phyloP scores from a whole-genome alignment of 176 grass and related monocot genomes.

The Dactylis glomerata region DNA sequence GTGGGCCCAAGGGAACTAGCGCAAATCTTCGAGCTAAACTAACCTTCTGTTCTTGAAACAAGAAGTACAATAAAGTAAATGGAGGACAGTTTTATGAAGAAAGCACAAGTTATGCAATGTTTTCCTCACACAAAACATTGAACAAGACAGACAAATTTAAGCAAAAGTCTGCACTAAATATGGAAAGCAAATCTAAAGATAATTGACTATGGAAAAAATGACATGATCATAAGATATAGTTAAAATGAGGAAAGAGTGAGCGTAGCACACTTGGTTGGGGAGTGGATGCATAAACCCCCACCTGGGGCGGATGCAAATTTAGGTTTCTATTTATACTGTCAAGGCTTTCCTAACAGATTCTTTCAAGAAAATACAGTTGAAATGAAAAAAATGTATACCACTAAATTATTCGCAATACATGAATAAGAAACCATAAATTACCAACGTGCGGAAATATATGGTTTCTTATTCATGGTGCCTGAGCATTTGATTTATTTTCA shows the following conservation, averaged over 20 bases:
- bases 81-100: background rate
- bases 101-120: constrained; percentile 3
- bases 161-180: constrained; percentile 10
- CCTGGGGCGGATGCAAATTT: background rate
- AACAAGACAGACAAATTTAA: background rate
- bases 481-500: no score
- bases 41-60: constrained; percentile 69
- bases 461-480: no score
- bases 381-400: background rate
- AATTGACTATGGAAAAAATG: background rate
- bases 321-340: background rate
- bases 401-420: background rate
- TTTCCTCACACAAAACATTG: background rate
- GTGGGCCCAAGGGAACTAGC: constrained; percentile 89
- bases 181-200: background rate
- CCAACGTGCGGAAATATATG: constrained; percentile 8
- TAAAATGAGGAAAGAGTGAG: background rate
- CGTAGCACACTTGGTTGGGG: background rate
- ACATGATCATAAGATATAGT: background rate
- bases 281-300: background rate
- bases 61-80: constrained; percentile 25
- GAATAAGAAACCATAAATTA: background rate
- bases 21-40: constrained; percentile 97
- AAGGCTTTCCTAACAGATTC: background rate
- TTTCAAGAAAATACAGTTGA: background rate